Evolutionary conservation across 441 rosid species (phyloP).

Genomic region (Gossypium davidsonii): DNA sequence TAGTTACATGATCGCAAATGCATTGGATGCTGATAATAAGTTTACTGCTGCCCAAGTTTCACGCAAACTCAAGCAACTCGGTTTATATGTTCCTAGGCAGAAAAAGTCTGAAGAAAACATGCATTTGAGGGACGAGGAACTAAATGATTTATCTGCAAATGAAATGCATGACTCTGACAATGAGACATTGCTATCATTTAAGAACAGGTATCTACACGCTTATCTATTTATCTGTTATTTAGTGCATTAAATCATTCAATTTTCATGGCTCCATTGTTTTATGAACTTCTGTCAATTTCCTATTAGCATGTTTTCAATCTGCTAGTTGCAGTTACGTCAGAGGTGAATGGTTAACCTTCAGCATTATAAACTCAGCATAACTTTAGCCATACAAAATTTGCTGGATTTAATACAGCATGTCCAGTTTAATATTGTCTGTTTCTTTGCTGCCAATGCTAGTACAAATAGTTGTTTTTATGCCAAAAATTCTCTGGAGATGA

Average conservation of each 20-base stretch:
- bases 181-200: slow-evolving; percentile 65
- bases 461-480: slow-evolving; percentile 1
- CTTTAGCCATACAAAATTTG: background rate
- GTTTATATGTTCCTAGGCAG: slow-evolving; percentile 41
- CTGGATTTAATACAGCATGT: background rate
- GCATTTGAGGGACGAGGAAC: slow-evolving; percentile 50
- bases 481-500: background rate
- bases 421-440: background rate
- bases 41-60: slow-evolving; percentile 76
- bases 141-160: slow-evolving; percentile 28
- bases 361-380: slow-evolving; percentile 1
- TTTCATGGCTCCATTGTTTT: background rate
- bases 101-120: slow-evolving; percentile 36
- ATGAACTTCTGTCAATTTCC: background rate
- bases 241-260: background rate
- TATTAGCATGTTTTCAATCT: background rate
- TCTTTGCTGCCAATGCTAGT: background rate
- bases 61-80: slow-evolving; percentile 80
- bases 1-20: slow-evolving; percentile 71
- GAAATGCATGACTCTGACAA: slow-evolving; percentile 40
- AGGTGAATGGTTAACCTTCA: slow-evolving; percentile 3
- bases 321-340: background rate
- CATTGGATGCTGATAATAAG: slow-evolving; percentile 50
- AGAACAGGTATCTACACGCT: slow-evolving; percentile 42
- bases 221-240: slow-evolving; percentile 2